Evolutionary conservation across 129 eudicot species (phyloP), one percentile per base, ranked within the genome.

Genomic region (Flaveria trinervia): DNA sequence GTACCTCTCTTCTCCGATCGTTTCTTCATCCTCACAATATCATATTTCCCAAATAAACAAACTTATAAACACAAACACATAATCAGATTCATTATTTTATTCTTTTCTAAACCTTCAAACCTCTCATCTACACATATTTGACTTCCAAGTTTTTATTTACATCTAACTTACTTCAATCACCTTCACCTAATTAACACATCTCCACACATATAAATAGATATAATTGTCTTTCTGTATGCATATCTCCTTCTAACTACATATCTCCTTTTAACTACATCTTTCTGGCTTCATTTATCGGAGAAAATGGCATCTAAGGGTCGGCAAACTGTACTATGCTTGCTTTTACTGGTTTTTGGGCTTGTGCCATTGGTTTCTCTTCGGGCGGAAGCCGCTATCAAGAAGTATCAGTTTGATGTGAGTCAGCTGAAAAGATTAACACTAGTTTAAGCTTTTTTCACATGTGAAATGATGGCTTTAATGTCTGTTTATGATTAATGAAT

Each of bases 371-470:
- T 74, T 74, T 46, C 30, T 56, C 80, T 44, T 56, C 84, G 33
- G 7, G 64, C 45, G 7, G 75, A 79, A 13, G 86, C 89, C 16
- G 89, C 86, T 2, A 71, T 74, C 80, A 85, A 85, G 80, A 82
- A 76, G 60, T 85, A 85, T 71, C 80, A 85, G 70, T 85, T 85
- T 43, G 75, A 85, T 85, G 89, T 82, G 74, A 74, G 86, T 70
- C 45, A 44, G 43, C 41, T 36, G 41, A 5, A 4, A 36, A 36
- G 41, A 36, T 36, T 36, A 36, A 7, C 41, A 36, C 41, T 36
- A 36, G 41, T 36, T 36, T 36, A 36, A 36, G 41, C n/a, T 22
- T 60, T 60, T 25, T 5, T 60, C 12, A 60, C 39, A 16, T 60
- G 41, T 36, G 41, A 36, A 36, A 36, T 5, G 8, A 36, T 36